Conservation (phyloP, 192 early-diverging fungal species). For the Coemansia sp. region DNA sequence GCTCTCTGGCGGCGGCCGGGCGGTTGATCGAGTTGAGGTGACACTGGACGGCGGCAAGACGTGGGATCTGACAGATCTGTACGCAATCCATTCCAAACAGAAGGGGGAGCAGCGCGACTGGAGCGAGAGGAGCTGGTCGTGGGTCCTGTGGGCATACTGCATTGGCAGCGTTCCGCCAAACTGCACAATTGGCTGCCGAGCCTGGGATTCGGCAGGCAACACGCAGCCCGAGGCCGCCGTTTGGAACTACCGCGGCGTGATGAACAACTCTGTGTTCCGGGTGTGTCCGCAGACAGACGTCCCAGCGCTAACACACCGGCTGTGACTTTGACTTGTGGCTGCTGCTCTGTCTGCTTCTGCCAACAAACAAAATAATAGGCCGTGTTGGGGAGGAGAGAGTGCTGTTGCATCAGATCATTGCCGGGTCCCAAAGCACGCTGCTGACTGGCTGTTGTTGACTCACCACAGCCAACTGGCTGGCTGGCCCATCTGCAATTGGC, state of each 20-base stretch:
- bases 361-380: too few relatives aligned
- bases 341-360: too few relatives aligned
- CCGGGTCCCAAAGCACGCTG: too few relatives aligned
- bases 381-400: too few relatives aligned
- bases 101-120: constrained; percentile 33
- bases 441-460: too few relatives aligned
- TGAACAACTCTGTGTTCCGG: constrained; percentile 70
- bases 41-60: constrained; percentile 79
- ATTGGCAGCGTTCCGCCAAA: constrained; percentile 46
- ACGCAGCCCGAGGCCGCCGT: constrained; percentile 78
- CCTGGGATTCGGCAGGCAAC: constrained; percentile 85
- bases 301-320: constrained; percentile 8
- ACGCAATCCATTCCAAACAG: constrained; percentile 31
- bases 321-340: constrained; percentile 3
- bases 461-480: too few relatives aligned
- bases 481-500: too few relatives aligned
- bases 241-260: constrained; percentile 80
- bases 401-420: too few relatives aligned
- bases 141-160: constrained; percentile 78
- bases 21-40: constrained; percentile 77
- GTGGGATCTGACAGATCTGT: constrained; percentile 71
- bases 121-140: constrained; percentile 67
- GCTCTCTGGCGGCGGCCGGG: constrained; percentile 72
- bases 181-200: constrained; percentile 70
- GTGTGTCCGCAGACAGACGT: constrained; percentile 22